A percentile compares a stretch with the other conserved stretches of the same genome.
Conservation (phyloP, 305 asterid species). For the Withania somnifera region DNA sequence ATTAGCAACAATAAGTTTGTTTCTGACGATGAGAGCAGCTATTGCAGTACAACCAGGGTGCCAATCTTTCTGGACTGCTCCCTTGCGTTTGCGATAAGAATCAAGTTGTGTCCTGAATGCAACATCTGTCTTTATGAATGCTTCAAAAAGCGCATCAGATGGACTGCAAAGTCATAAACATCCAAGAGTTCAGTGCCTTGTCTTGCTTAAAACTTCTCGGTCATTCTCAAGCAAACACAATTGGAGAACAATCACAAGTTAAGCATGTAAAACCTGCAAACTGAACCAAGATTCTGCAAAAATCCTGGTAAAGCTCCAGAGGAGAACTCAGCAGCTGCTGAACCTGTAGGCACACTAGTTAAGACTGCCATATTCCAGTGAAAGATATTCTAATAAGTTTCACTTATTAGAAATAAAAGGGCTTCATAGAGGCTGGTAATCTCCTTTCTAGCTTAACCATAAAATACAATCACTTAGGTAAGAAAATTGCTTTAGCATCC, state of each 20-base stretch:
- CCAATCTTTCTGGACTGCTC: constrained; percentile 48
- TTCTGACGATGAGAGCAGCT: constrained; percentile 54
- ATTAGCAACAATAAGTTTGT: constrained; percentile 82
- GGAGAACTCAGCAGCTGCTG: constrained; percentile 92
- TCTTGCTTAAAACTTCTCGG: not conserved
- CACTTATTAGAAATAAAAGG: not conserved
- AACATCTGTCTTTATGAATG: constrained; percentile 67
- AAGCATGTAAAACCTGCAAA: constrained; percentile 31
- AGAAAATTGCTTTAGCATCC: not conserved
- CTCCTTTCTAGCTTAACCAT: not conserved
- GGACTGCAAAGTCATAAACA: constrained; percentile 39
- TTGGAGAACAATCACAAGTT: not conserved
- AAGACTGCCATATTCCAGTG: not conserved
- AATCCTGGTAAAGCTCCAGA: constrained; percentile 79
- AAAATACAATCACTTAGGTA: not conserved
- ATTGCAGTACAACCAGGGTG: constrained; percentile 97
- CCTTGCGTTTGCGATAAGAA: constrained; percentile 39
- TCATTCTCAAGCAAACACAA: not conserved
- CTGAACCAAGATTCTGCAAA: constrained; percentile 40
- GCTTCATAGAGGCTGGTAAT: not conserved
- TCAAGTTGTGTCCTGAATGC: constrained; percentile 64
- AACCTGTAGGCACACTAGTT: constrained; percentile 39
- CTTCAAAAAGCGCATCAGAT: constrained; percentile 55
- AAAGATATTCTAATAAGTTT: not conserved
- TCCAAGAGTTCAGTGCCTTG: not conserved